A percentile compares a stretch with the other conserved stretches of the same genome.
Conservation (phyloP, 208 protist genomes). For the Trypanosoma cruzi region DNA sequence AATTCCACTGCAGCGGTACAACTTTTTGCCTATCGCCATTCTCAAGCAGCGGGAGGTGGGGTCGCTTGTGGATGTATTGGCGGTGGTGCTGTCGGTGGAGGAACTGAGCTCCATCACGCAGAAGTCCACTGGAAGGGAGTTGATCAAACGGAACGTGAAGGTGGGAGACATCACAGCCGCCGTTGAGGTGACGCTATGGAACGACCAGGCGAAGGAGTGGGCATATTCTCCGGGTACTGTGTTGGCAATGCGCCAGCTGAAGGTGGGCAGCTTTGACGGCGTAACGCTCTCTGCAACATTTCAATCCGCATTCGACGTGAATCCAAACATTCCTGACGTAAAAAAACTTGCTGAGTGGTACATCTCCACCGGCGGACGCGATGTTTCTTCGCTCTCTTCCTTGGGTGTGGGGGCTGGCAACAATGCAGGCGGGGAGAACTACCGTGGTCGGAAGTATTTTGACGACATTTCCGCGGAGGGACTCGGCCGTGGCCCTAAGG, state of each 20-base stretch:
- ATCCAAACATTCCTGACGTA: slow-evolving; percentile 78
- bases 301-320: slow-evolving; percentile 85
- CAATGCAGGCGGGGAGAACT: slow-evolving; percentile 45
- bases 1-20: slow-evolving; percentile 84
- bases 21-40: slow-evolving; percentile 88
- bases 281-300: slow-evolving; percentile 83
- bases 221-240: slow-evolving; percentile 61
- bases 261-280: slow-evolving; percentile 86
- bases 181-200: slow-evolving; percentile 91
- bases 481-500: slow-evolving; percentile 74
- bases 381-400: slow-evolving; percentile 76
- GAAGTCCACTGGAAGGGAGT: slow-evolving; percentile 80
- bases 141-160: slow-evolving; percentile 83
- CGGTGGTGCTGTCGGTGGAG: slow-evolving; percentile 77
- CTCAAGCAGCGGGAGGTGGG: slow-evolving; percentile 89
- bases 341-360: slow-evolving; percentile 90
- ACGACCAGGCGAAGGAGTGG: slow-evolving; percentile 84
- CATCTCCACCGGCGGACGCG: slow-evolving; percentile 75
- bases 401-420: slow-evolving; percentile 35
- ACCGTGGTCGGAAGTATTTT: slow-evolving; percentile 86
- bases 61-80: slow-evolving; percentile 83
- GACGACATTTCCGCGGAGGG: slow-evolving; percentile 79
- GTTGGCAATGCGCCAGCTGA: slow-evolving; percentile 81
- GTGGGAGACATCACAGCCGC: slow-evolving; percentile 78
- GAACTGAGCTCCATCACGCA: slow-evolving; percentile 75